Evolutionary conservation across 768 basidiomycete genomes (phyloP), one percentile per base, ranked within the genome.

Genomic region (Tylopilus rubrobrunneus): DNA sequence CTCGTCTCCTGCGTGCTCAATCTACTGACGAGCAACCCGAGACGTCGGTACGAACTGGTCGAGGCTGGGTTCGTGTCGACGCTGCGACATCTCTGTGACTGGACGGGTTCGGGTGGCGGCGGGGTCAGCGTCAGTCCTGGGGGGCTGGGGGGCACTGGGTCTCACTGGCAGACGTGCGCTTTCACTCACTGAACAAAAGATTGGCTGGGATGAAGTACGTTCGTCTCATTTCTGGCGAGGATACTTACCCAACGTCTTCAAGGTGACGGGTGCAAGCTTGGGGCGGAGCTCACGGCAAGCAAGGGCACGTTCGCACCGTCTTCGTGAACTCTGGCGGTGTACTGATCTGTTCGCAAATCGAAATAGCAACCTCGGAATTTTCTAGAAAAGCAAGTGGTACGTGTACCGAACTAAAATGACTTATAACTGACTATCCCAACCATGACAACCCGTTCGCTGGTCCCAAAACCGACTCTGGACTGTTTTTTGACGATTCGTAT

Each of bases 171-270:
- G 96, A 60, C 80, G 96, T 37, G 93, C 94, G 2, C 71, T 99
- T 53, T 96, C 96, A 0, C 75, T 98, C 64, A 98, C 94, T 14
- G 80, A 92, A 61, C 89, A 92, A 66, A 98, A 98, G 71, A 70
- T 98, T 34, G 94, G 98, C 56, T 99, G 96, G 96, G 93, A 96
- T 58, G 91, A 86, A 78, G 91, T 89, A 52, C 12, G 74, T 47
- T 28, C 58, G 15, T 52, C 42, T 10, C 11, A 4, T 27, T 5
- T 36, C 2, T 29, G 33, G 31, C 14, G 46, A 15, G 9, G 3
- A 37, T 27, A 21, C 9, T 52, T 33, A 56, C 36, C 25, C 15
- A 33, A 25, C 15, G 39, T 15, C 39, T 52, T 29, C 37, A 44
- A 81, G 79, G 79, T 82, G 15, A 67, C 74, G 51, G 81, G 81